Conservation (phyloP, 345 rosid species). For the Raphanus sativus region DNA sequence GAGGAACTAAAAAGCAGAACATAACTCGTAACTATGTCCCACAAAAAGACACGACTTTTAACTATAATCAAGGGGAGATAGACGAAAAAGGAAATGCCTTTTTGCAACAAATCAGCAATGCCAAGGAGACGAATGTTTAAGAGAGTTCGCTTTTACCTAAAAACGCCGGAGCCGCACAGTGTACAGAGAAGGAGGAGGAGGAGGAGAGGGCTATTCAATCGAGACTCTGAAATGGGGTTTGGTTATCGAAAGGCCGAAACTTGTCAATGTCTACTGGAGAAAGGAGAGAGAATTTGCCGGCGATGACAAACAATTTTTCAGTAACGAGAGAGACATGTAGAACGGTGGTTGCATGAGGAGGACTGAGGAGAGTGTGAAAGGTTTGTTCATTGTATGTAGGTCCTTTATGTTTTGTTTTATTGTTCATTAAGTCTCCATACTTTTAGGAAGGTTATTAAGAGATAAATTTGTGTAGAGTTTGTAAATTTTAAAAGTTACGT, state of each 20-base stretch:
- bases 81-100: too few species aligned
- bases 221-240: neutral
- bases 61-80: too few species aligned
- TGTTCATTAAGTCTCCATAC: neutral
- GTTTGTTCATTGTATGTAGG: neutral
- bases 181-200: neutral
- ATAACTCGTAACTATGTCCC: too few species aligned
- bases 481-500: too few species aligned
- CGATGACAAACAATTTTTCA: neutral
- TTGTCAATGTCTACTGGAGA: neutral
- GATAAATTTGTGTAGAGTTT: too few species aligned
- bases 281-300: slow-evolving; percentile 1
- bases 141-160: neutral
- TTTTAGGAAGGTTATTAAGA: neutral
- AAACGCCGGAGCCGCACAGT: neutral
- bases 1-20: too few species aligned
- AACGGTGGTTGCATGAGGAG: slow-evolving; percentile 31
- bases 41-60: too few species aligned
- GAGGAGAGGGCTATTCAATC: neutral
- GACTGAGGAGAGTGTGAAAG: neutral
- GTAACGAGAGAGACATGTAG: neutral
- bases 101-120: slow-evolving; percentile 14
- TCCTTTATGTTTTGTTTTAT: slow-evolving; percentile 11
- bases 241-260: neutral
- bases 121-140: neutral